Conservation (phyloP, 768 basidiomycete genomes). For the Kwoniella bestiolae region DNA sequence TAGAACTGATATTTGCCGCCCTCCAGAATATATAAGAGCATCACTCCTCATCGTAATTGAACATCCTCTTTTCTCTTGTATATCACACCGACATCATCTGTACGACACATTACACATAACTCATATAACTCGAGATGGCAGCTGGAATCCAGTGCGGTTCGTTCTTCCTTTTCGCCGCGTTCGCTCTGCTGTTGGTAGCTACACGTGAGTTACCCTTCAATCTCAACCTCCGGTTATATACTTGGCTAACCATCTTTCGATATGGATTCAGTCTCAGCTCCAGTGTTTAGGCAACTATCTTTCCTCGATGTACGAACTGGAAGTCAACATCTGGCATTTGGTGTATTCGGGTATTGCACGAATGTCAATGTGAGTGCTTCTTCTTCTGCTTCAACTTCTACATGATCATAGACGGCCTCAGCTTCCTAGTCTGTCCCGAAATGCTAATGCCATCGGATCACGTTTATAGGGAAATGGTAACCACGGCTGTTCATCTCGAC, state of each 20-base stretch:
- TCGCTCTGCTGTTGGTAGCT: slow-evolving; percentile 38
- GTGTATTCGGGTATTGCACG: slow-evolving; percentile 49
- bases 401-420: too few species aligned
- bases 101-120: neutral
- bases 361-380: slow-evolving; percentile 20
- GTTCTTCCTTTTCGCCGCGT: slow-evolving; percentile 48
- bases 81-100: neutral
- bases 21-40: too few species aligned
- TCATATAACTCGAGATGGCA: slow-evolving; percentile 23
- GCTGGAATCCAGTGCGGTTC: slow-evolving; percentile 34
- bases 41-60: too few species aligned
- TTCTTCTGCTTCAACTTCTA: neutral
- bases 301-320: slow-evolving; percentile 36
- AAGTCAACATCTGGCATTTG: slow-evolving; percentile 25
- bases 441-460: neutral
- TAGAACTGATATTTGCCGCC: too few species aligned
- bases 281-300: slow-evolving; percentile 38
- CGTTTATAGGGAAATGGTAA: slow-evolving; percentile 11
- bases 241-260: neutral
- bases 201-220: slow-evolving; percentile 35
- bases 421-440: neutral
- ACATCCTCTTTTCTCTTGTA: too few species aligned
- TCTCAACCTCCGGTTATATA: neutral
- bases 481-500: slow-evolving; percentile 23
- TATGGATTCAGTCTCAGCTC: slow-evolving; percentile 31